Evolutionary conservation across 768 basidiomycete genomes (phyloP).

Genomic region (Podaxis rugospora): DNA sequence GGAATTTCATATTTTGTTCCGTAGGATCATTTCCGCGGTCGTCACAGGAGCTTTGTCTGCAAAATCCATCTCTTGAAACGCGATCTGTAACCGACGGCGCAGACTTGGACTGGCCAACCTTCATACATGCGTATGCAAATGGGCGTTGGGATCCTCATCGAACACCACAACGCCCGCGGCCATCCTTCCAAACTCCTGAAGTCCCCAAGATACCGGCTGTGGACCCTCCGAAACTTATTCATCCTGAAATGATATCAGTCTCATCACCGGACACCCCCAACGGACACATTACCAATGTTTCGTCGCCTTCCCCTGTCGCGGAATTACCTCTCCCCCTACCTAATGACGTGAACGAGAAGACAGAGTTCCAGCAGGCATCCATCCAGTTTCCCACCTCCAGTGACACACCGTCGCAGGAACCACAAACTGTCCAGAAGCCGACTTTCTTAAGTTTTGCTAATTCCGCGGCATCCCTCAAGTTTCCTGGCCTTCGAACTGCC

Average conservation of each 20-base stretch:
- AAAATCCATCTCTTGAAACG: background rate
- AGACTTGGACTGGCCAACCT: slow-evolving; percentile 66
- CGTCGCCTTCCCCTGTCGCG: background rate
- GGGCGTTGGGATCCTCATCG: slow-evolving; percentile 80
- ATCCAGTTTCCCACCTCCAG: background rate
- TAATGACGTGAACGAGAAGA: background rate
- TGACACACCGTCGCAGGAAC: background rate
- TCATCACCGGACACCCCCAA: background rate
- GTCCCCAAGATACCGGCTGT: background rate
- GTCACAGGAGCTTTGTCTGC: slow-evolving; percentile 8
- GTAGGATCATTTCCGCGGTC: slow-evolving; percentile 4
- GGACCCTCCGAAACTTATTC: slow-evolving; percentile 17
- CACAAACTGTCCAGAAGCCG: background rate
- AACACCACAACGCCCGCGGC: slow-evolving; percentile 55
- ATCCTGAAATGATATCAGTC: slow-evolving; percentile 10
- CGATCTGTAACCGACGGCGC: slow-evolving; percentile 13
- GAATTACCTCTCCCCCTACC: background rate
- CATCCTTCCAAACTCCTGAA: slow-evolving; percentile 13
- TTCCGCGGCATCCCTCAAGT: slow-evolving; percentile 16
- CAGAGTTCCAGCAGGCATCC: background rate
- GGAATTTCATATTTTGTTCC: background rate
- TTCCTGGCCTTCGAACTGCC: slow-evolving; percentile 15
- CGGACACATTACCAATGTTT: background rate
- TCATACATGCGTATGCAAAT: slow-evolving; percentile 69
- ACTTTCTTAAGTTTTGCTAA: background rate